Conservation (phyloP, 106 monocot genomes). For the Agapanthus africanus region DNA sequence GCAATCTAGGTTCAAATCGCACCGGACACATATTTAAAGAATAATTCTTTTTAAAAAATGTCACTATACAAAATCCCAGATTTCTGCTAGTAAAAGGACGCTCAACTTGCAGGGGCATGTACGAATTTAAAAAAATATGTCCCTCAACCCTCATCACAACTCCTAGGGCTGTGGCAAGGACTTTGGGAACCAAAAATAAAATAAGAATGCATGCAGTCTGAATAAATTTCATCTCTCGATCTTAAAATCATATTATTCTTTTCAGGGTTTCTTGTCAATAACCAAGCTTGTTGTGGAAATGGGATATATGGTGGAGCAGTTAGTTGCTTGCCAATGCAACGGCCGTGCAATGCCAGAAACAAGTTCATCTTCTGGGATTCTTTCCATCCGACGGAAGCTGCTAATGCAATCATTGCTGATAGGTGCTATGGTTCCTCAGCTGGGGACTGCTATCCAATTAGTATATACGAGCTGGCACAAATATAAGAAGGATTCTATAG, state of each 20-base stretch:
- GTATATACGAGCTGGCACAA: slow-evolving; percentile 23
- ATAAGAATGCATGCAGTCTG: not conserved
- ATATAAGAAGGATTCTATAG: slow-evolving; percentile 11
- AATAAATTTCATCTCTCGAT: not conserved
- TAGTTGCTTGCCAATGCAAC: slow-evolving; percentile 50
- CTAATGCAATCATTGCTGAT: slow-evolving; percentile 44
- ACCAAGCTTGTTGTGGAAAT: slow-evolving; percentile 60
- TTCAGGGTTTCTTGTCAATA: slow-evolving; percentile 36
- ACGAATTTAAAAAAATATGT: no score
- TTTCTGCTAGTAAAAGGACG: no score
- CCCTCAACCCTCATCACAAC: no score
- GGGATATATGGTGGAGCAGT: slow-evolving; percentile 42
- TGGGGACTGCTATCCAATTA: slow-evolving; percentile 34
- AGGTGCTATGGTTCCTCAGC: slow-evolving; percentile 23
- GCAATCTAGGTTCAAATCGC: no score
- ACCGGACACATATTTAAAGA: no score
- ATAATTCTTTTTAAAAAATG: no score
- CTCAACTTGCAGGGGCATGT: no score
- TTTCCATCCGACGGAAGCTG: slow-evolving; percentile 63
- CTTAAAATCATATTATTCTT: not conserved
- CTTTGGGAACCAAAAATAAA: no score
- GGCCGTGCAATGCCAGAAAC: slow-evolving; percentile 38
- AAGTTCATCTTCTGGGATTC: slow-evolving; percentile 68
- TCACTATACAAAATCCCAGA: no score
- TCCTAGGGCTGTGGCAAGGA: no score